These are phyloP conservation scores for Coemansia sp. DNA, from an alignment of 192 early-diverging fungal genomes.

Conservation along the genomic window DNA sequence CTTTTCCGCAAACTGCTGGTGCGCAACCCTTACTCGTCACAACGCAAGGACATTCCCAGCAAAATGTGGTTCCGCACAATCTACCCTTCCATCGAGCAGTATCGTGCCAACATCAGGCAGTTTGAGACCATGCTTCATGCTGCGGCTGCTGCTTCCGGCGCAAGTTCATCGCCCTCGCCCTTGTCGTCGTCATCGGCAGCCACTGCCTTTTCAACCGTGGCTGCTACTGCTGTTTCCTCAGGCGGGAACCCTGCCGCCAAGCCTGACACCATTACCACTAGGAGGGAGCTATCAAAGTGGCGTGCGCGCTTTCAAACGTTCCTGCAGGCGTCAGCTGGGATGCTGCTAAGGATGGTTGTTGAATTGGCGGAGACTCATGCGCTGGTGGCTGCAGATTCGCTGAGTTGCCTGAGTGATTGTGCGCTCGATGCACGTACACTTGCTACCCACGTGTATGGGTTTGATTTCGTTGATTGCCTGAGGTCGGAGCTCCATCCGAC, in stretches of 20 bases:
- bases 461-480: conserved; percentile 31
- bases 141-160: background rate
- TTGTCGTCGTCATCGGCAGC: conserved; percentile 5
- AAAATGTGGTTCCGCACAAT: conserved; percentile 50
- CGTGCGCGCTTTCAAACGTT: conserved; percentile 42
- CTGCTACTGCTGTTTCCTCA: background rate
- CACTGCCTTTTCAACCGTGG: conserved; percentile 1
- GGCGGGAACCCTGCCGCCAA: background rate
- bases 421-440: conserved; percentile 38
- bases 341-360: conserved; percentile 28
- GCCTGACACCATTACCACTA: conserved; percentile 1
- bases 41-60: conserved; percentile 45
- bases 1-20: conserved; percentile 45
- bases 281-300: conserved; percentile 27
- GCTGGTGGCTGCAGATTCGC: conserved; percentile 18
- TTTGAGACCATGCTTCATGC: conserved; percentile 20
- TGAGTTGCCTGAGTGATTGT: conserved; percentile 10
- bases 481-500: conserved; percentile 31
- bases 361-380: conserved; percentile 39
- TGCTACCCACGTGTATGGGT: conserved; percentile 29
- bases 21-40: conserved; percentile 46
- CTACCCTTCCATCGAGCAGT: conserved; percentile 47
- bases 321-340: conserved; percentile 37
- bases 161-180: background rate
- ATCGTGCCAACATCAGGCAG: conserved; percentile 42